Evolutionary conservation across 1,284 basidiomycete species (phyloP).

Genomic region (Ganoderma sp.): DNA sequence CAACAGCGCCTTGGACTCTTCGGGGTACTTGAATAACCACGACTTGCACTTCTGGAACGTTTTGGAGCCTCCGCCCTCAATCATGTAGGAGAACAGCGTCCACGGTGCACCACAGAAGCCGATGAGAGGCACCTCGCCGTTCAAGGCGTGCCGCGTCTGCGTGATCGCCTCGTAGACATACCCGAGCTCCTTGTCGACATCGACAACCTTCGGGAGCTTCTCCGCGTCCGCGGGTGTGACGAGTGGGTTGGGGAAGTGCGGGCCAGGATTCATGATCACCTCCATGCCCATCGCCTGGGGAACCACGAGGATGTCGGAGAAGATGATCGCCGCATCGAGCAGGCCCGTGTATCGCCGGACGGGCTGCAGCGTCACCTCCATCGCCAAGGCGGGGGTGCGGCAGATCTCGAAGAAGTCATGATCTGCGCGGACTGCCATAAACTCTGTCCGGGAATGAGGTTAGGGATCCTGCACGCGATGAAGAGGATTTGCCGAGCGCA

Average conservation of each 20-base stretch:
- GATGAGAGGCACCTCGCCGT: conserved; percentile 90
- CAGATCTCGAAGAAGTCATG: conserved; percentile 96
- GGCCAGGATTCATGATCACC: conserved; percentile 92
- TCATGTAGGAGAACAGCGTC: conserved; percentile 97
- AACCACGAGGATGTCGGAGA: conserved; percentile 95
- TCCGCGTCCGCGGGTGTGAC: conserved; percentile 74
- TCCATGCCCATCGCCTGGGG: conserved; percentile 96
- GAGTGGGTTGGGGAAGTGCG: conserved; percentile 86
- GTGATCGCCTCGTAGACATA: conserved; percentile 94
- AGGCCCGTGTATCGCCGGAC: conserved; percentile 84
- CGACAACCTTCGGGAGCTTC: conserved; percentile 65
- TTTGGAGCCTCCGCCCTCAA: conserved; percentile 91
- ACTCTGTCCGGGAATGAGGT: conserved; percentile 59
- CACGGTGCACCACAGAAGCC: conserved; percentile 96
- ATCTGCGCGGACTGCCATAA: conserved; percentile 79
- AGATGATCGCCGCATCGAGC: conserved; percentile 94
- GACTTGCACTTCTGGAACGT: conserved; percentile 88
- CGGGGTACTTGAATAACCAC: conserved; percentile 90
- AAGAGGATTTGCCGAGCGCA: conserved; percentile 44
- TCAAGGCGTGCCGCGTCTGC: conserved; percentile 75
- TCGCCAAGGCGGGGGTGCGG: conserved; percentile 84
- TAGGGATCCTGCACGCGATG: conserved; percentile 8
- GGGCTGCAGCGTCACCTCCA: conserved; percentile 89
- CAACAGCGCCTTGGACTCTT: conserved; percentile 80
- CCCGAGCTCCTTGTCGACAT: conserved; percentile 82